Percentiles rank a stretch among this genome's conserved stretches.
Evolutionary conservation across 2,329 filamentous ascomycete species (phyloP).

Genomic region (Conoideocrella luteorostrata): DNA sequence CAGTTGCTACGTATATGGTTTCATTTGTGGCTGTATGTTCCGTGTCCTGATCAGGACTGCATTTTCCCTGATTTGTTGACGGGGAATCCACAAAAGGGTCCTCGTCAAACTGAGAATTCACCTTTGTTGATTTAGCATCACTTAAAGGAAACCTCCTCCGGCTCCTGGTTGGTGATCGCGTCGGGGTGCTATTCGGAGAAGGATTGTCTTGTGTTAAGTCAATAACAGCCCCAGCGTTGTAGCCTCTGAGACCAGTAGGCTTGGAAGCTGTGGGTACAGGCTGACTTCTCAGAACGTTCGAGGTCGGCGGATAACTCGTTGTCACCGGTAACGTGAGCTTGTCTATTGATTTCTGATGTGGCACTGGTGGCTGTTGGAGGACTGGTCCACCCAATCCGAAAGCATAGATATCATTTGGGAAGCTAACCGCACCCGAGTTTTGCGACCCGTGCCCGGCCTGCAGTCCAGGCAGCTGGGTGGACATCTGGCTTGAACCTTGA

Average conservation of each 20-base stretch:
- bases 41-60: neutral
- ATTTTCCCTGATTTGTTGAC: neutral
- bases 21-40: neutral
- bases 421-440: neutral
- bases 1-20: neutral
- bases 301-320: neutral
- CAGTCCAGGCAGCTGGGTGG: neutral
- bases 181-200: no score
- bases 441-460: neutral
- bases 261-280: neutral
- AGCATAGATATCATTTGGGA: neutral
- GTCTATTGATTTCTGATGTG: neutral
- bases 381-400: neutral
- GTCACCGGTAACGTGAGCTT: no score
- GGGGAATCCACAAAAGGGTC: neutral
- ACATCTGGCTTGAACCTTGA: neutral
- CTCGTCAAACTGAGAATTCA: neutral
- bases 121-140: neutral
- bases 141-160: neutral
- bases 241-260: neutral
- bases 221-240: neutral
- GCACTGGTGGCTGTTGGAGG: neutral
- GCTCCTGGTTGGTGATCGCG: no score
- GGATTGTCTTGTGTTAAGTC: conserved; percentile 2
- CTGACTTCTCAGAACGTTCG: neutral